Evolutionary conservation across 1,284 basidiomycete genomes (phyloP), one percentile per base, ranked within the genome.

Genomic region (Phlebopus sp.): DNA sequence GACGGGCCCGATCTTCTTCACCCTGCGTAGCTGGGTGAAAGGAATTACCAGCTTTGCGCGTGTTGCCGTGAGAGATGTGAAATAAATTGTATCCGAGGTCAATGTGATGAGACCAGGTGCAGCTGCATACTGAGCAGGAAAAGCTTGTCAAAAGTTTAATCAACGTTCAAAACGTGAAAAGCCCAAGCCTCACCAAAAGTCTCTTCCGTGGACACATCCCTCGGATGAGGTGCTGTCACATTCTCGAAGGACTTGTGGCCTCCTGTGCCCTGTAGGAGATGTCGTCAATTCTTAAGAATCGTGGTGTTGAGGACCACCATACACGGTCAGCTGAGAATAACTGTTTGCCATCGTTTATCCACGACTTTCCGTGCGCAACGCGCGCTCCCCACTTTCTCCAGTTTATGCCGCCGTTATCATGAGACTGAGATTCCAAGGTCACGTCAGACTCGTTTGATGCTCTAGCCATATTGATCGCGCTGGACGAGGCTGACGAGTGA

Each of bases 81-180:
- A 86, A 54, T 69, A 71, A 14, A 86, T 58, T 11, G 64, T 64
- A 10, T 66, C 67, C 14, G 69, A 51, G 4, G 79, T 79, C 47
- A 86, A 52, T 17, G 79, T 82, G 44, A 86, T 76, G 25, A 84
- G 59, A 2, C 83, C 84, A 2, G 81, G 79, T 5, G 67, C 63
- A 41, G 77, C 74, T 31, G 68, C 66, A 49, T 78, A 72, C 50
- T 84, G 81, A 32, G 81, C 81, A 38, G 81, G 75, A 65, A 78
- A 86, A 2, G 79, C 84, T 86, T 53, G 51, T 42, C 36, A 45
- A 38, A 37, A 40, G 31, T 7, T 1, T 41, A 54, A 13, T 50
- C 34, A 45, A 15, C 23, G 19, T 32, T 8, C 17, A 30, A 18
- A 30, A 37, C 14, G 3, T 44, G 34, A 38, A 50, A 15, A 39